Base-by-base conservation (phyloP, 805 yeast genomes). In the Candida tallmaniae region DNA sequence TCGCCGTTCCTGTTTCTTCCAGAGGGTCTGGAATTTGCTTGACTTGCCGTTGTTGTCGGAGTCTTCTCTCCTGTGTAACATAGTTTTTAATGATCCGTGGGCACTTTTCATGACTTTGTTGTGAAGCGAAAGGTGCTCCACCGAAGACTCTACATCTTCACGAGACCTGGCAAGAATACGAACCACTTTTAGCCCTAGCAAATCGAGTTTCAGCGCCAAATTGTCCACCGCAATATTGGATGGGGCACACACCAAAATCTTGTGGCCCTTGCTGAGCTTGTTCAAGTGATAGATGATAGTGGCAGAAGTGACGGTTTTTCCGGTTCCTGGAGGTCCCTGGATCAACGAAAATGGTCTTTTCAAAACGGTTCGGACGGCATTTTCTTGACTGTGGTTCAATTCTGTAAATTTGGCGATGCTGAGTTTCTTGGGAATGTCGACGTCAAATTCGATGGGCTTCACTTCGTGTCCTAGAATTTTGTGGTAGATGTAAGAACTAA, bases 161-260 rank as follows among this genome's bases (percentile, higher is more conserved):
- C 95, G 69, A 27, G 83, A 71, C 48, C 70, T 77, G 2, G 96
- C 94, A 5, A 80, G 70, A 31, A 89, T 48, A 47, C 97, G 71
- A 11, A 85, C 83, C 23, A 87, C 95, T 13, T 76, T 76, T 38
- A 89, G 59, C 0, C 95, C 95, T 19, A 86, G 56, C n/a, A 58
- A 54, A 35, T 77, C 73, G 27, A 89, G 65, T 48, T 88, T 83
- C 7, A 70, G 72, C 2, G 96, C 86, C 36, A 89, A 68, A 62
- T 89, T 95, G 56, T 89, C 96, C 21, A 86, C 96, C 0, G 96
- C 97, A 32, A 89, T 90, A 57, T 89, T 89, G 14, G 96, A 88
- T 15, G 97, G 96, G 3, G 97, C 96, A 67, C 96, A 86, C 3
- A 88, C 96, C 26, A 89, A 67, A 6, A 88, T 77, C 41, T 76